Evolutionary conservation across 2,329 filamentous ascomycete species (phyloP), one percentile per base, ranked within the genome.

Genomic region (Pestalotiopsis sp.): DNA sequence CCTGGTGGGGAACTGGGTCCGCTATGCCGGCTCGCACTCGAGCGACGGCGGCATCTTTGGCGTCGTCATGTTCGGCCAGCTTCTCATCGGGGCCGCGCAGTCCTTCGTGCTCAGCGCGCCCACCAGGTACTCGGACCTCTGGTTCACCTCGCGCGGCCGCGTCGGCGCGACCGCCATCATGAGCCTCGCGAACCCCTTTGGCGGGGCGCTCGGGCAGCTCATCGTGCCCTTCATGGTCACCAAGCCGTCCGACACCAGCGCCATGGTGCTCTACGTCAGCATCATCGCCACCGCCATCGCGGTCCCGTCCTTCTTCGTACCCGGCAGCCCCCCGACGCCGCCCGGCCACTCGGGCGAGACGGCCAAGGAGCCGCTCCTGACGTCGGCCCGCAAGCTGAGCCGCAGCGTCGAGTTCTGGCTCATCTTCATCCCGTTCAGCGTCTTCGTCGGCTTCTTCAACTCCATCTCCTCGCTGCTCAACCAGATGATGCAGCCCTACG

Each of bases 381-480:
- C 72, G 71, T 94, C 81, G 3, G 70, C 88, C 27, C 76, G 82
- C 7, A 86, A 87, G 20, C 79, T 95, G 59, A 77, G 86, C 61
- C 78, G 76, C 39, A 92, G 89, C 4, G 84, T 87, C 20, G 91
- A 95, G 77, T 92, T 97, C 80, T 97, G 91, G 87, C 87, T 97
- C 71, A 81, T 98, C 72, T 84, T 95, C 70, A 75, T 95, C 69
- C 91, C 95, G n/a, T 98, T 95, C 81, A 83, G 88, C 72, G 81
- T 95, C 75, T 97, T 94, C 80, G 93, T 97, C 70, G 94, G 92
- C 75, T 91, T 96, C 83, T 99, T 99, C 90, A 98, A 98, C 85
- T 92, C 92, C 73, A 85, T 95, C 73, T 97, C 94, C 64, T 92
- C 92, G 1, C 88, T 98, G 1, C 86, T 98, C 11, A 97, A 95